phyloP scores from a whole-genome alignment of 106 monocot species.

The Allium fistulosum region DNA sequence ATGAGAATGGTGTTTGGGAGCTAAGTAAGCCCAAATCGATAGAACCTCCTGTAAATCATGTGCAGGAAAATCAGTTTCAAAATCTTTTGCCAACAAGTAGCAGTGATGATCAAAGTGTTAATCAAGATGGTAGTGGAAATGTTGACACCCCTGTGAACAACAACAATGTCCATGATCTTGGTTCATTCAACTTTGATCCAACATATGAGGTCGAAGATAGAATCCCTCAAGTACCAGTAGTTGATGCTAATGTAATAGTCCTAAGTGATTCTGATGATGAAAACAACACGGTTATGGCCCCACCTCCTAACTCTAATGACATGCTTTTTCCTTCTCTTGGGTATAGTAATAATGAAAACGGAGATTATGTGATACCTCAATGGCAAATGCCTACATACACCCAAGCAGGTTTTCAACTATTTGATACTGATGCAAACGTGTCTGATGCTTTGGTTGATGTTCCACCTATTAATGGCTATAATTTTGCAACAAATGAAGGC shows the following conservation, averaged over 20 bases:
- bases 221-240: constrained; percentile 12
- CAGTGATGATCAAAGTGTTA: constrained; percentile 64
- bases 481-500: constrained; percentile 4
- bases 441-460: constrained; percentile 24
- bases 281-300: constrained; percentile 30
- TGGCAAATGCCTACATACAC: constrained; percentile 34
- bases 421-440: constrained; percentile 24
- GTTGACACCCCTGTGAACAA: constrained; percentile 44
- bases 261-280: constrained; percentile 76
- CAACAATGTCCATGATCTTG: constrained; percentile 47
- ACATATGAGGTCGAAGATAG: constrained; percentile 17
- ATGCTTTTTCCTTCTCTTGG: constrained; percentile 17
- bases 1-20: constrained; percentile 40
- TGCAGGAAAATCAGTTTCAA: constrained; percentile 14
- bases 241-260: constrained; percentile 38
- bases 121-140: constrained; percentile 43
- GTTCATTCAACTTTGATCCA: constrained; percentile 33
- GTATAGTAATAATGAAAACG: constrained; percentile 18
- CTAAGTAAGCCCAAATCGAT: constrained; percentile 25
- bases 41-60: constrained; percentile 29
- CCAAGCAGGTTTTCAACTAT: constrained; percentile 35
- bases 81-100: constrained; percentile 34
- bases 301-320: constrained; percentile 9
- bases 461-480: constrained; percentile 1
- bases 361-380: constrained; percentile 33